Conservation (phyloP, 139 green algal species). For the Coelastrella sp. region DNA sequence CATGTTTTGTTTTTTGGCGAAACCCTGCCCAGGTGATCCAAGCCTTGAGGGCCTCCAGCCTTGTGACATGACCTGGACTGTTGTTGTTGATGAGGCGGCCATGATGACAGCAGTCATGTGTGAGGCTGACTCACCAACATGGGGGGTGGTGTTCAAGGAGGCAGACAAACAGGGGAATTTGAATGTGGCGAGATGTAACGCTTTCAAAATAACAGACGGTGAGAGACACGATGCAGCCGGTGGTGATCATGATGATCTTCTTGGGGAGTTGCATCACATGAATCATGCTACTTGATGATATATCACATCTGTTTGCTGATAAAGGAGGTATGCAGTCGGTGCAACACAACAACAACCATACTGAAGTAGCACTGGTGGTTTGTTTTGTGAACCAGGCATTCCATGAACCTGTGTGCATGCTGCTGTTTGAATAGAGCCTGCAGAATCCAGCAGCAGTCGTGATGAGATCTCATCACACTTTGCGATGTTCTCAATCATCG, state of each 20-base stretch:
- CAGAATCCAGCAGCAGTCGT: no score
- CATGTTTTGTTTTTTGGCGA: no score
- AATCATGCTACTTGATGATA: neutral
- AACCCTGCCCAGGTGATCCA: constrained; percentile 55
- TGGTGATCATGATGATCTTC: neutral
- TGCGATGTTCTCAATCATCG: neutral
- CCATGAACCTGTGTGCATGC: no score
- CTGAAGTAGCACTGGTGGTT: no score
- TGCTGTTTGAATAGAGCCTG: no score
- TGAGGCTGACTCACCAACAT: constrained; percentile 19
- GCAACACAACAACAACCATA: no score
- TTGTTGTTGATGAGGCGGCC: constrained; percentile 54
- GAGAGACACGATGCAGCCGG: neutral
- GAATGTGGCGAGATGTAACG: constrained; percentile 32
- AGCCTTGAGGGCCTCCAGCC: neutral
- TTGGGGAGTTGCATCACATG: neutral
- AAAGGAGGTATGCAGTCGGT: no score
- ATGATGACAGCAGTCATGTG: constrained; percentile 49
- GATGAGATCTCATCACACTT: no score
- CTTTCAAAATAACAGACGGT: constrained; percentile 10
- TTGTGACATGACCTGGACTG: constrained; percentile 58
- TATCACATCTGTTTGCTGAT: no score
- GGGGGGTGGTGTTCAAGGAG: constrained; percentile 56
- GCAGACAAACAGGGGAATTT: constrained; percentile 52
- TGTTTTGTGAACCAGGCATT: no score